Evolutionary conservation across 1,139 yeast species (phyloP), one percentile per base, ranked within the genome.

Genomic region (Eremothecium coryli): DNA sequence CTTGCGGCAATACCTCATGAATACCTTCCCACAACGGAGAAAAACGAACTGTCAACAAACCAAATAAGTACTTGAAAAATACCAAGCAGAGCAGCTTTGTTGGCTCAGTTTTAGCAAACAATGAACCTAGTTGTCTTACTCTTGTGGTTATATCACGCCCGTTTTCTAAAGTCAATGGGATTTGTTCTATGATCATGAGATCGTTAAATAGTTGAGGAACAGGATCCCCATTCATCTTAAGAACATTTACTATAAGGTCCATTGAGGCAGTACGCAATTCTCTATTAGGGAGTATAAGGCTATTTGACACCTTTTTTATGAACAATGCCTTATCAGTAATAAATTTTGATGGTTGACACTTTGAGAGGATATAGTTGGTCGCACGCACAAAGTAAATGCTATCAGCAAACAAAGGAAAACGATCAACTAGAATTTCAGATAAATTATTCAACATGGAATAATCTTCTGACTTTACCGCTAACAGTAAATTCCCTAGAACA

Each of bases 1-100:
- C 56, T 5, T 55, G 50, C 1, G 78, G 73, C 7, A 82, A 50
- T 5, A 71, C 68, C 41, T 79, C 90, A 37, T 68, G 63, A 2
- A 82, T 79, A 4, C 82, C 82, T 14, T 73, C 71, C 94, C 95
- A 85, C 18, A 80, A 68, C 2, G 98, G 98, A 41, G 85, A 82
- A 49, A 90, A 86, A 41, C 73, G 72, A 31, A 77, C 76, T 1
- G 86, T 68, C 32, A 88, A 61, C 42, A 82, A 65, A 18, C 96
- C 97, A 54, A 85, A 74, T 35, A 80, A 43, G 52, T 69, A 82
- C 23, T 70, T 66, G 12, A 77, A 64, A 18, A 80, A 65, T 5
- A 72, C 58, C 11, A 49, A 48, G 26, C 69, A 66, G 10, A 42
- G 30, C 14, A 52, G 15, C 0, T 54, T 44, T 8, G 69, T 61